Base-by-base conservation (phyloP, 2,329 filamentous ascomycete genomes). In the Ophiostoma ips region DNA sequence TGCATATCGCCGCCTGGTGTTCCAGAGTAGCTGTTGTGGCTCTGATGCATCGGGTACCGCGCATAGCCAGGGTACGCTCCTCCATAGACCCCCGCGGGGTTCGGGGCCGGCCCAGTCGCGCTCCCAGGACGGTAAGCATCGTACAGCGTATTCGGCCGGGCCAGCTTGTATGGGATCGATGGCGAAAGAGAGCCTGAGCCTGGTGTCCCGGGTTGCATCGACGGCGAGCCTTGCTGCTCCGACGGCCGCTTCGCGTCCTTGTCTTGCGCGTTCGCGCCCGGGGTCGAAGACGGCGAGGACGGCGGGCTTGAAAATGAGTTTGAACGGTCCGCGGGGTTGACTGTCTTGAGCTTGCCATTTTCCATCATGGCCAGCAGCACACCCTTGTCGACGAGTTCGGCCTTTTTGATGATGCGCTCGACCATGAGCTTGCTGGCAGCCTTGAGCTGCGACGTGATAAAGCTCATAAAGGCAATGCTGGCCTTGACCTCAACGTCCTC, bases 401-500 rank as follows among this genome's bases (percentile, higher is more conserved):
- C 81, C 67, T 84, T 84, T 59, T 83, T 82, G 59, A 84, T 77
- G 60, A 86, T 75, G 46, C 81, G 72, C 49, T 75, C 69, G 1
- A 85, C 75, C 76, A 85, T 81, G 53, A 81, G 72, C 55, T 79
- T 80, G 57, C 77, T 79, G 8, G 81, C 77, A 9, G 77, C 71
- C 64, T 81, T 82, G 58, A 76, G 72, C 61, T 84, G 77, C 52
- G 75, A 71, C 68, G 81, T 83, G 56, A 84, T 80, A 52, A 83
- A 83, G 45, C 69, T 60, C 52, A 80, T 71, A 63, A 83, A 71
- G 52, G 79, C 72, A 49, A 84, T 66, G 60, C 83, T 84, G 68
- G 79, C 82, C 58, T 73, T 75, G 63, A 85, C 80, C 61, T 84
- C 80, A 37, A 84, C 81, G 55, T 85, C 81, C 58, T 84, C 80